Conservation (phyloP, 192 early-diverging fungal species). For the Coemansia sp. region DNA sequence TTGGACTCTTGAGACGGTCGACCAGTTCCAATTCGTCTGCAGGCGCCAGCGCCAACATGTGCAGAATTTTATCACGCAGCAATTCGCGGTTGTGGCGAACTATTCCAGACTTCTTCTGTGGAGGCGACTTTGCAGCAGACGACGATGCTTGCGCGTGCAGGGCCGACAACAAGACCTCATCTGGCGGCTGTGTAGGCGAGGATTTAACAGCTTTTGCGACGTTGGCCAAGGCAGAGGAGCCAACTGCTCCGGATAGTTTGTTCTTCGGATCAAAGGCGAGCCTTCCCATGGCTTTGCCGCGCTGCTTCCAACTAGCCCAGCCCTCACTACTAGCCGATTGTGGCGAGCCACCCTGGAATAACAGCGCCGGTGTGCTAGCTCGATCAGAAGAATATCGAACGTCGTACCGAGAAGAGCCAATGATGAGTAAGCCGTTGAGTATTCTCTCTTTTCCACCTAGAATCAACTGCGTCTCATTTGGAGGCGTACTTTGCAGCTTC, state of each 20-base stretch:
- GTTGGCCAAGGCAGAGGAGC: neutral
- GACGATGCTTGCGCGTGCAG: neutral
- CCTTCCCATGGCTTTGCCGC: constrained; percentile 38
- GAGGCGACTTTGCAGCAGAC: constrained; percentile 15
- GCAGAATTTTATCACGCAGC: constrained; percentile 37
- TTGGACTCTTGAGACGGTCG: constrained; percentile 23
- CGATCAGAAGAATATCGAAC: constrained; percentile 47
- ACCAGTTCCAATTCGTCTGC: constrained; percentile 20
- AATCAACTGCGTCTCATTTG: constrained; percentile 22
- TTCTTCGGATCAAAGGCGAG: constrained; percentile 30
- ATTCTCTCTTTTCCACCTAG: constrained; percentile 50
- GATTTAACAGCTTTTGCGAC: neutral
- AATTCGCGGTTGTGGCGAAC: constrained; percentile 43
- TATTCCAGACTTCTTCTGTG: constrained; percentile 52
- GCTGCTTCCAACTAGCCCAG: constrained; percentile 40
- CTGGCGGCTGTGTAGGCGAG: neutral
- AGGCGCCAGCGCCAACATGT: constrained; percentile 33
- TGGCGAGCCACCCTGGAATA: constrained; percentile 36
- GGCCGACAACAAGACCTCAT: neutral
- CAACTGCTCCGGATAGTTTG: neutral
- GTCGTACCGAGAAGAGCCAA: constrained; percentile 31
- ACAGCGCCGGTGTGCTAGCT: constrained; percentile 30
- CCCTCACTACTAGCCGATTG: constrained; percentile 11
- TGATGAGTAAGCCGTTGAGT: constrained; percentile 26
- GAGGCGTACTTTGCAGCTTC: constrained; percentile 21